Base-by-base conservation (phyloP, 2,329 filamentous ascomycete genomes). In the Escovopsis sp. region DNA sequence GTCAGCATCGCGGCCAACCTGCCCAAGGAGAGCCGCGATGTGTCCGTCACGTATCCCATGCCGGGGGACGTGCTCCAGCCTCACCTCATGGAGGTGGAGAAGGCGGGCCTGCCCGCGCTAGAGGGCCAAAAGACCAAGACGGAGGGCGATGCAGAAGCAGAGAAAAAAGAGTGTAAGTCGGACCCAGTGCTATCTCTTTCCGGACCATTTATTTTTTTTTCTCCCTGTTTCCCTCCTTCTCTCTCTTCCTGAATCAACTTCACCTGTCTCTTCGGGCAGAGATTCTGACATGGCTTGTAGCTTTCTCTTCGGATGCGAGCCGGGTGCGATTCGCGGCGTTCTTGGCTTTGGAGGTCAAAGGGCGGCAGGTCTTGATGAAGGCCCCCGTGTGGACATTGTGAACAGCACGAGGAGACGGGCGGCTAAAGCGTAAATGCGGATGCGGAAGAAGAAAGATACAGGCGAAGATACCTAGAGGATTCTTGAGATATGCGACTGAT, bases 21-120 rank as follows among this genome's bases (percentile, higher is more conserved):
- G 38, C 89, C 91, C 0, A 65, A 94, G 34, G 91, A 98, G 62
- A 91, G 85, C 51, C 77, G 91, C 49, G 91, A 96, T 55, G 85
- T 98, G 12, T 79, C 78, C 36, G 82, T 98, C 47, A 77, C 82
- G 48, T 95, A 94, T 57, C 87, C 88, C 41, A 65, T 81, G 44
- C 89, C 91, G 0, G 84, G 85, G 36, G 75, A 82, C 37, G 60
- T 70, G 36, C 69, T 96, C 44, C 70, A 80, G 47, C 67, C 77
- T 2, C 73, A 80, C 4, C 70, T 84, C 48, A 95, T 96, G 88
- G 93, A 94, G 55, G 65, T 86, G 4, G 91, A 96, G 58, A 75
- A 96, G 65, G 60, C 64, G 10, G 70, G 70, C 0, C 65, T 88
- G 33, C 82, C 82, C 1, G 62, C 76, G 1, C 61, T 87, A 34